Conservation (phyloP, 306 rosid species). For the Glycine latifolia region DNA sequence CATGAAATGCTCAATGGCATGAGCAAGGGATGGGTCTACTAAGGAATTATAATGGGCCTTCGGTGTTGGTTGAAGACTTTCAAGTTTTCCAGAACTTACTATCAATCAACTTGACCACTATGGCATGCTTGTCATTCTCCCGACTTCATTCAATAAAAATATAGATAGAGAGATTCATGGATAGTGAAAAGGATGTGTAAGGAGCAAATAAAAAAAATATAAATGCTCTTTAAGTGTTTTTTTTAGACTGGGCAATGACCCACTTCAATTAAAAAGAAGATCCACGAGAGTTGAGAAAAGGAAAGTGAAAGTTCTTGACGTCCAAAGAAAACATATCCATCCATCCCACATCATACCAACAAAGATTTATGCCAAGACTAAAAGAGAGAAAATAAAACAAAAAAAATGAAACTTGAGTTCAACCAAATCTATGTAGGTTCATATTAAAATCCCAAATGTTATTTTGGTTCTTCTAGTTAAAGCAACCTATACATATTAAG, state of each 20-base stretch:
- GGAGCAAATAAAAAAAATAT: conserved; percentile 13
- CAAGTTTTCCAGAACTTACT: not conserved
- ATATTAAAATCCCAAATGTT: not conserved
- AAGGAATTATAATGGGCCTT: not conserved
- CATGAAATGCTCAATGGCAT: too few relatives aligned
- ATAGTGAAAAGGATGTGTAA: conserved; percentile 46
- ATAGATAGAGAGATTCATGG: not conserved
- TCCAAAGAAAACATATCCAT: conserved; percentile 10
- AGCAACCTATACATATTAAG: not conserved
- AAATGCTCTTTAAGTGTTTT: conserved; percentile 6
- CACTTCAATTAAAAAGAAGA: not conserved
- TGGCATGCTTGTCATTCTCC: conserved; percentile 19
- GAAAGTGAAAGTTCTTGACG: conserved; percentile 33
- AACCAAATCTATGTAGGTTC: not conserved
- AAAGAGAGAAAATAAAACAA: conserved; percentile 1
- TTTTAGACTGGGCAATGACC: conserved; percentile 10
- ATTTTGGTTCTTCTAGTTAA: not conserved
- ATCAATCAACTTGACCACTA: not conserved
- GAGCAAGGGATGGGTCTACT: too few relatives aligned
- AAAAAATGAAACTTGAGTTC: not conserved
- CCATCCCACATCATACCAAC: not conserved
- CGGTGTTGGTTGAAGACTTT: not conserved
- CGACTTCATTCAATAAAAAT: not conserved
- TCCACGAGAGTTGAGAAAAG: not conserved
- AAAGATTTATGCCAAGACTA: not conserved